Percentiles rank a stretch among this genome's conserved stretches.
Conservation (phyloP, 768 basidiomycete species). For the Pleurotus pulmonarius region DNA sequence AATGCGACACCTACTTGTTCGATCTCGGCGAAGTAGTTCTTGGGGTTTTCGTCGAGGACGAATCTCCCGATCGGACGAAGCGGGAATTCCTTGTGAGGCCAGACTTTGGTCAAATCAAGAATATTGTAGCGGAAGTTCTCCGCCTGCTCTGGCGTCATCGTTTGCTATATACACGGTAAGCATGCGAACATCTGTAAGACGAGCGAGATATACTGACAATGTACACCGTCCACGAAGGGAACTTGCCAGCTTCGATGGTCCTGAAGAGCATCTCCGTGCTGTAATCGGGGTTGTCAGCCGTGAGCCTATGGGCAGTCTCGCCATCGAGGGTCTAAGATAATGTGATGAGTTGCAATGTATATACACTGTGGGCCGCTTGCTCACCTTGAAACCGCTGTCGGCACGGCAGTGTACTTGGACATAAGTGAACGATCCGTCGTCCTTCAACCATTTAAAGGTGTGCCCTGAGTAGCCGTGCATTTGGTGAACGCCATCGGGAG, state of each 20-base stretch:
- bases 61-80: slow-evolving; percentile 85
- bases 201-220: slow-evolving; percentile 46
- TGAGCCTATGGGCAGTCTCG: slow-evolving; percentile 59
- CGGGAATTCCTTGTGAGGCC: slow-evolving; percentile 88
- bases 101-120: slow-evolving; percentile 88
- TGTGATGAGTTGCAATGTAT: background rate
- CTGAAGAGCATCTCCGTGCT: slow-evolving; percentile 77
- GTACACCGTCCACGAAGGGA: slow-evolving; percentile 86
- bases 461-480: slow-evolving; percentile 94
- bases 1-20: slow-evolving; percentile 67
- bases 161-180: slow-evolving; percentile 53
- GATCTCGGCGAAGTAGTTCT: slow-evolving; percentile 93
- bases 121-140: slow-evolving; percentile 89
- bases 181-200: background rate
- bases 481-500: slow-evolving; percentile 83
- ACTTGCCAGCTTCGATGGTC: slow-evolving; percentile 75
- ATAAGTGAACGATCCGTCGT: slow-evolving; percentile 80
- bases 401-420: slow-evolving; percentile 80
- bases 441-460: slow-evolving; percentile 86
- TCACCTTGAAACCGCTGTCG: slow-evolving; percentile 80
- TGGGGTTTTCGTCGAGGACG: slow-evolving; percentile 70
- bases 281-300: slow-evolving; percentile 82
- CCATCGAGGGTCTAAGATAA: slow-evolving; percentile 59
- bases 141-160: slow-evolving; percentile 90
- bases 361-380: background rate